Evolutionary conservation across 2,329 filamentous ascomycete species (phyloP), one percentile per base, ranked within the genome.

Genomic region (Thielaviopsis punctulata): DNA sequence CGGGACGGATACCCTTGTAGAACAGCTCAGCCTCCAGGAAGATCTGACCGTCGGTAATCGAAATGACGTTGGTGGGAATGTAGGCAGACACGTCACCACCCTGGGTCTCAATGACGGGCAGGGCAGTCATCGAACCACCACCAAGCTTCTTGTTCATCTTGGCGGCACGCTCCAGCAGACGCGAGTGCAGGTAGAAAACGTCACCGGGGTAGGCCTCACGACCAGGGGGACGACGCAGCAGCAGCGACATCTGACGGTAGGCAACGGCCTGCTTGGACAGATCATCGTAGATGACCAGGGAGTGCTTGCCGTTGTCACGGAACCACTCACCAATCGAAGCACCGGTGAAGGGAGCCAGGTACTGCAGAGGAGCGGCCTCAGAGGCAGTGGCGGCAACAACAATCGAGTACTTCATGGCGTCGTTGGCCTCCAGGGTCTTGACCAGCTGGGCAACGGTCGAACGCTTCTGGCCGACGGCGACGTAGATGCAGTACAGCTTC

Each of bases 31-130:
- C 73, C 76, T 98, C 92, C 77, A 98, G 80, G 86, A 98, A 98
- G 73, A 98, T 96, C 77, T 98, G 92, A 59, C 92, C 92, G 66
- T 96, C 92, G 64, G 92, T 98, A 68, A 98, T 98, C 70, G 90
- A 96, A 81, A 98, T 98, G 75, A 96, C 92, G 79, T 96, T 98
- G 75, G 92, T 98, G 65, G 92, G 92, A 80, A 98, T 96, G 75
- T 96, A 98, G 63, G 92, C 92, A 63, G 92, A 96, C 67, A 98
- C 92, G 74, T 98, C 92, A 86, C 92, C 92, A 80, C 92, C 92
- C 80, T 96, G 92, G 69, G 92, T 98, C 80, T 98, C 92, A 69
- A 98, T 96, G 73, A 96, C 70, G 67, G 92, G 92, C 58, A 98
- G 84, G 61, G 92, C 90, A 72, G 92, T 98, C 72, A 96, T 80